These are phyloP conservation scores for Echeveria elegans DNA, from an alignment of 164 flowering plant genomes.

Conservation along the genomic window DNA sequence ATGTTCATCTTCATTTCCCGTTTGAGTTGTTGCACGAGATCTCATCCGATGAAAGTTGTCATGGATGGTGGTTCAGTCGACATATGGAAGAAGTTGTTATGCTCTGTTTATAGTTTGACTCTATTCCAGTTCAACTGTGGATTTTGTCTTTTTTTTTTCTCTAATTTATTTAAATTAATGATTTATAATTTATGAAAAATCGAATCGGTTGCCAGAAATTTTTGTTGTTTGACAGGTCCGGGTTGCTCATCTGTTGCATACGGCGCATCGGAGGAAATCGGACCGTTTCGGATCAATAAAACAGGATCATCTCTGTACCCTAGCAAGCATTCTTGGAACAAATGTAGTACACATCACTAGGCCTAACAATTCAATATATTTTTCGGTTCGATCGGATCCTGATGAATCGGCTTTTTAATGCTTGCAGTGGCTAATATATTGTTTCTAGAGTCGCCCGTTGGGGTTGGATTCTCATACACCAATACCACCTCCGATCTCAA, in stretches of 20 bases:
- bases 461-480: slow-evolving; percentile 86
- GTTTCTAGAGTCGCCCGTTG: slow-evolving; percentile 90
- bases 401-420: neutral
- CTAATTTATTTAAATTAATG: too few relatives aligned
- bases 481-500: slow-evolving; percentile 59
- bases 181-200: too few relatives aligned
- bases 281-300: slow-evolving; percentile 70
- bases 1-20: neutral
- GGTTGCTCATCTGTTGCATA: slow-evolving; percentile 93
- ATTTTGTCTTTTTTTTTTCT: neutral
- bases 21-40: too few relatives aligned
- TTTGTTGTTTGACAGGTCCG: slow-evolving; percentile 47
- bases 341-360: slow-evolving; percentile 31
- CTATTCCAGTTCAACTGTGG: neutral
- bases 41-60: neutral
- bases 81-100: neutral
- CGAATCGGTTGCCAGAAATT: too few relatives aligned
- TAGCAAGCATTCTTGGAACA: slow-evolving; percentile 76
- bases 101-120: neutral
- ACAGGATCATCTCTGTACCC: slow-evolving; percentile 59
- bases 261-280: slow-evolving; percentile 89
- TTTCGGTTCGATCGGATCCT: neutral
- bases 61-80: neutral
- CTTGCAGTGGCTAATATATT: slow-evolving; percentile 70
- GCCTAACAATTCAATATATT: neutral